A percentile compares a stretch with the other conserved stretches of the same genome.
Evolutionary conservation across 202 grass and related monocot species (phyloP).

Genomic region (Sporobolus alterniflorus): DNA sequence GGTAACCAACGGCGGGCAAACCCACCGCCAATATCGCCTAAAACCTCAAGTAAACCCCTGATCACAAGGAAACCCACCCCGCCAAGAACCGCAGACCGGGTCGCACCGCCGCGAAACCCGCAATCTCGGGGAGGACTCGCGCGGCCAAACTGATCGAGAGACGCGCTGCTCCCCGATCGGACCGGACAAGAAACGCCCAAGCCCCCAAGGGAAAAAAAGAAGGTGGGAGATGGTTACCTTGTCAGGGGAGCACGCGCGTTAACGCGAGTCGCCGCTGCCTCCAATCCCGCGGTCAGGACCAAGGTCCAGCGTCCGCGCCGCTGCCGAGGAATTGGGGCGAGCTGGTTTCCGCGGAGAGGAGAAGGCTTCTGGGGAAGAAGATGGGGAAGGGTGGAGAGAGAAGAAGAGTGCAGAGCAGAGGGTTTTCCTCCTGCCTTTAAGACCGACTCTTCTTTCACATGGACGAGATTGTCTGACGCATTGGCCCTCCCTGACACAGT

Average conservation of each 20-base stretch:
- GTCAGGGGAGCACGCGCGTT: neutral
- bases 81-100: neutral
- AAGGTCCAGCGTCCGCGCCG: neutral
- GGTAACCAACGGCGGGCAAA: neutral
- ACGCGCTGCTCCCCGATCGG: neutral
- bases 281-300: neutral
- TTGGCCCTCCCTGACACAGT: too few species aligned
- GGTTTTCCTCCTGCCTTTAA: too few species aligned
- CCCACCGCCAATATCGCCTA: slow-evolving; percentile 38
- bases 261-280: neutral
- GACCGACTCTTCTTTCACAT: too few species aligned
- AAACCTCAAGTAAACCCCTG: slow-evolving; percentile 52
- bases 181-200: neutral
- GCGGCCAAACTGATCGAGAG: slow-evolving; percentile 6
- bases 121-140: slow-evolving; percentile 25
- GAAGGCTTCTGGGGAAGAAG: slow-evolving; percentile 36
- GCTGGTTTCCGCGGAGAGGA: slow-evolving; percentile 4
- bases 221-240: slow-evolving; percentile 24
- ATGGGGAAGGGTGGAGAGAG: neutral
- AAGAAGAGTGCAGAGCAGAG: neutral
- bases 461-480: too few species aligned
- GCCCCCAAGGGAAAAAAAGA: neutral
- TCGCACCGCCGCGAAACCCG: neutral
- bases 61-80: slow-evolving; percentile 25
- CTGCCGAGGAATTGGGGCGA: neutral